Conservation (phyloP, 75 land plant genomes). For the Cryptomeria japonica region DNA sequence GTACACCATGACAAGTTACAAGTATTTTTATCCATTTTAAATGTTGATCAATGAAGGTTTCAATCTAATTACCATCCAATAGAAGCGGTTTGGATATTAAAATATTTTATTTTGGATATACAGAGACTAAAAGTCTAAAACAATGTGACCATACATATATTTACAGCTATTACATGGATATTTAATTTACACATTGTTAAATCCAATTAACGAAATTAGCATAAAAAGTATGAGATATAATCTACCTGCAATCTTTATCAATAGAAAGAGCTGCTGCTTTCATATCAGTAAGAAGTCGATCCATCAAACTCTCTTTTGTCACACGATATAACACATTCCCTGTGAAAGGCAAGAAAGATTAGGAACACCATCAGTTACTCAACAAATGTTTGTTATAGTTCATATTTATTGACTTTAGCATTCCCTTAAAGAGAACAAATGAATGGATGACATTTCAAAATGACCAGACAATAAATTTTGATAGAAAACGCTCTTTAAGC, state of each 20-base stretch:
- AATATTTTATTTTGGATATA: not conserved
- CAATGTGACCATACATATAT: not conserved
- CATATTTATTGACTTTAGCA: not conserved
- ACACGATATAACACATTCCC: constrained; percentile 64
- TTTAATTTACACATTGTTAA: not conserved
- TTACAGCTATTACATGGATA: not conserved
- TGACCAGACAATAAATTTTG: not conserved
- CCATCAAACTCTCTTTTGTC: constrained; percentile 64
- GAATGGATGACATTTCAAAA: constrained; percentile 1
- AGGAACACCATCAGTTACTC: not conserved
- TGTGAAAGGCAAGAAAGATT: constrained; percentile 15
- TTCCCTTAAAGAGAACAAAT: not conserved
- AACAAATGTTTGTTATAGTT: constrained; percentile 4
- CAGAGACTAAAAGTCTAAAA: not conserved
- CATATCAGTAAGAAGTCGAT: constrained; percentile 74
- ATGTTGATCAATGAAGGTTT: not conserved
- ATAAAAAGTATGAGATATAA: not conserved
- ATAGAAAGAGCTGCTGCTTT: constrained; percentile 48
- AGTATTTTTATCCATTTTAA: not conserved
- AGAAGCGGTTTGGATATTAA: not conserved
- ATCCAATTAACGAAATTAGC: not conserved
- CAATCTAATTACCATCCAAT: not conserved
- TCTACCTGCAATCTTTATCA: constrained; percentile 53
- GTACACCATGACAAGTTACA: not conserved
- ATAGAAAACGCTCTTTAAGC: not conserved